A percentile compares a stretch with the other conserved stretches of the same genome.
These are phyloP conservation scores for Shiraia bambusicola DNA, from an alignment of 2,329 filamentous ascomycete genomes.

Conservation along the genomic window DNA sequence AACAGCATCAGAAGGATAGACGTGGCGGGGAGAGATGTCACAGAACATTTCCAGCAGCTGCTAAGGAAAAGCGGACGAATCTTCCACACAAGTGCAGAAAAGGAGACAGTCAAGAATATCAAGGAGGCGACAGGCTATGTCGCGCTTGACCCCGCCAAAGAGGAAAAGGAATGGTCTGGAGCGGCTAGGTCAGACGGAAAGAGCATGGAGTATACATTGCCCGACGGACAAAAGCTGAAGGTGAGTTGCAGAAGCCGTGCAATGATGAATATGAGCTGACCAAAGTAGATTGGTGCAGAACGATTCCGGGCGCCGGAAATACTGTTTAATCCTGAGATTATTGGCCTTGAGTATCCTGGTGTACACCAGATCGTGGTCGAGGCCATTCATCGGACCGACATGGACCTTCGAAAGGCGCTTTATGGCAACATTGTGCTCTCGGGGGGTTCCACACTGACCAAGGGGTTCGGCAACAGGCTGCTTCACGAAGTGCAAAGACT, in stretches of 20 bases:
- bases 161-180: conserved; percentile 92
- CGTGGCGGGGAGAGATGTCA: conserved; percentile 93
- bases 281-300: conserved; percentile 76
- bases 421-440: conserved; percentile 98
- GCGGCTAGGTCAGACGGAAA: conserved; percentile 76
- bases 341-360: conserved; percentile 93
- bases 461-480: conserved; percentile 91
- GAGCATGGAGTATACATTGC: conserved; percentile 81
- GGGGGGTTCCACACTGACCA: conserved; percentile 92
- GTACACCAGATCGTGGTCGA: conserved; percentile 98
- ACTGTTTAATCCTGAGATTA: conserved; percentile 94
- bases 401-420: conserved; percentile 89
- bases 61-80: conserved; percentile 90
- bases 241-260: conserved; percentile 47
- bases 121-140: conserved; percentile 96
- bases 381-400: conserved; percentile 89
- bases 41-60: conserved; percentile 88
- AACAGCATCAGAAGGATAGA: conserved; percentile 95
- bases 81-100: conserved; percentile 97
- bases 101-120: conserved; percentile 96
- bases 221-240: conserved; percentile 92
- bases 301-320: conserved; percentile 96
- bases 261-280: conserved; percentile 22
- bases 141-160: conserved; percentile 82
- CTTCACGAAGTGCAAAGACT: conserved; percentile 89